Evolutionary conservation across 768 basidiomycete genomes (phyloP), one percentile per base, ranked within the genome.

Genomic region (Amylocystis lapponica): DNA sequence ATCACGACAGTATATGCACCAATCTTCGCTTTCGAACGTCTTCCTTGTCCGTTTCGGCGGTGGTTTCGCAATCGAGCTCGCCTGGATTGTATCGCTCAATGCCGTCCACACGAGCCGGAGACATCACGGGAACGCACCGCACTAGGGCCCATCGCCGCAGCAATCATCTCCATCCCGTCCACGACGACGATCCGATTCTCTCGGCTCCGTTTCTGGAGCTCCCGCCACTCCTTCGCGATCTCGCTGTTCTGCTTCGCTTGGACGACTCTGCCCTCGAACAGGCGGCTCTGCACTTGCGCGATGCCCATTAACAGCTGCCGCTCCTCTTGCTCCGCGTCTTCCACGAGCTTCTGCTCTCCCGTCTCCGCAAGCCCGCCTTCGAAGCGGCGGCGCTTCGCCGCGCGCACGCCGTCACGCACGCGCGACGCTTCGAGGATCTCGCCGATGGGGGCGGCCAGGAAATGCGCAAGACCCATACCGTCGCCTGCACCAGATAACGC

Each of bases 1-100:
- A 39, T 82, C 80, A 25, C 74, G 66, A 56, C 80, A 82, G 44
- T 69, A 61, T 27, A 74, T 69, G 55, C 80, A 82, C 62, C 67
- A 78, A 47, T 82, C 78, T 54, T 81, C 76, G 22, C 64, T 71
- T 3, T 74, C 78, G 41, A 66, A 72, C 38, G 54, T 65, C 56
- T 44, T 62, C 29, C 55, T 52, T n/a, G 56, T 55, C 49, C 71
- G 70, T 49, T 61, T 59, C 19, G 43, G 50, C 29, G 45, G 4
- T 8, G 51, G 36, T 48, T 55, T 41, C 41, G 30, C 10, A 26
- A 45, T 33, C 26, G 48, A 30, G 50, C 20, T 56, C 55, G 37
- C 45, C 20, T 7, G 13, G n/a, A 5, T 23, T 22, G 12, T 29
- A 32, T n/a, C 25, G 9, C 25, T 35, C 27, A 32, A 25, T 13